Percentiles rank a stretch among this genome's conserved stretches.
Conservation (phyloP, 1,284 basidiomycete genomes). For the Ceratobasidium sp. region DNA sequence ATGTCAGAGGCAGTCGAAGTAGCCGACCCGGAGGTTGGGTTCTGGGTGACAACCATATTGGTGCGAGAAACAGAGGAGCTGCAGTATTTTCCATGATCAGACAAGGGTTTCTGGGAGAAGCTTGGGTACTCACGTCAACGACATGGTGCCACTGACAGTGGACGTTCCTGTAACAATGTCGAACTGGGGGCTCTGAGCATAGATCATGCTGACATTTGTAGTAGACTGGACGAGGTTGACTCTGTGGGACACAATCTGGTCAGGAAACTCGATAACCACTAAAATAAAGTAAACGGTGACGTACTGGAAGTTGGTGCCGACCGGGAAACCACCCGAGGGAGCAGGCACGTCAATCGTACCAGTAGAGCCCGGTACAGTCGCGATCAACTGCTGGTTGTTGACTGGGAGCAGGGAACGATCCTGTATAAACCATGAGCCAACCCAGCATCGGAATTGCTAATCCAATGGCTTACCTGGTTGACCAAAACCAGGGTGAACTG, state of each 20-base stretch:
- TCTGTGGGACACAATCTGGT: not conserved
- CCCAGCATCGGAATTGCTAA: no score
- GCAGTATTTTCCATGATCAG: not conserved
- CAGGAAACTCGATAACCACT: not conserved
- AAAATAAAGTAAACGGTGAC: not conserved
- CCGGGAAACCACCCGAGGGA: slow-evolving; percentile 43
- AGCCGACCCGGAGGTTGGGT: not conserved
- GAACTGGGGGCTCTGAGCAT: slow-evolving; percentile 42
- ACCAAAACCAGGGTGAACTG: slow-evolving; percentile 36
- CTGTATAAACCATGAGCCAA: slow-evolving; percentile 1
- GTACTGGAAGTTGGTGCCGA: slow-evolving; percentile 39
- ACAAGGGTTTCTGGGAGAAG: not conserved
- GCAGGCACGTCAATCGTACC: slow-evolving; percentile 24
- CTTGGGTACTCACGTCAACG: slow-evolving; percentile 12
- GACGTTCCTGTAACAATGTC: slow-evolving; percentile 29
- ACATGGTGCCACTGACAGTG: not conserved
- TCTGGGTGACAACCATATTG: not conserved
- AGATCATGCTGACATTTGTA: slow-evolving; percentile 32
- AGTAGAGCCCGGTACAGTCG: slow-evolving; percentile 9
- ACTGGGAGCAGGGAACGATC: slow-evolving; percentile 19
- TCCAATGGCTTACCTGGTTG: slow-evolving; percentile 30
- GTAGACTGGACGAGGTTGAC: slow-evolving; percentile 42
- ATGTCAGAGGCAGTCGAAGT: not conserved
- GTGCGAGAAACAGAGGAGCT: slow-evolving; percentile 8
- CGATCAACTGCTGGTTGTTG: slow-evolving; percentile 41